phyloP scores from a whole-genome alignment of 83 land plant species.

The Isoetes engelmannii region DNA sequence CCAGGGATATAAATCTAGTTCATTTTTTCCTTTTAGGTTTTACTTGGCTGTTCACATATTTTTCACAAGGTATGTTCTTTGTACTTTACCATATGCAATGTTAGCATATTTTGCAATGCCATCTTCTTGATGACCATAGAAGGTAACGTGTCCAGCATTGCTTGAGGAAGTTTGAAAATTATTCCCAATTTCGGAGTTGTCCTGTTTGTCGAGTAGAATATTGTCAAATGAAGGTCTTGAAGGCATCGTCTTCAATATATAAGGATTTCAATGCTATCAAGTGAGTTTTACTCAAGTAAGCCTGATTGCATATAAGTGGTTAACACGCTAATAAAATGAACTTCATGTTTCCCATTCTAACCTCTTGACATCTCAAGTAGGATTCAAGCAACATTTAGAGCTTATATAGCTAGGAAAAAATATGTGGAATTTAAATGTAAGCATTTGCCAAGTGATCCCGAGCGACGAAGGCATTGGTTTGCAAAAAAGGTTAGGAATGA shows the following conservation, averaged over 20 bases:
- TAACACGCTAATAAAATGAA: too few species aligned
- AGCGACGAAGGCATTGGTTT: slow-evolving; percentile 4
- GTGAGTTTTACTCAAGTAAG: not conserved
- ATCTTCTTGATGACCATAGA: not conserved
- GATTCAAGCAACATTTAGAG: slow-evolving; percentile 5
- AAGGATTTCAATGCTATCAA: slow-evolving; percentile 4
- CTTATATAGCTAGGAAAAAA: not conserved
- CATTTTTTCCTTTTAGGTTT: not conserved
- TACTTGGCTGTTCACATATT: slow-evolving; percentile 5
- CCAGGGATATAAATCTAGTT: not conserved
- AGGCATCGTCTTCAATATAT: not conserved
- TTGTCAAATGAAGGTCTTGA: not conserved
- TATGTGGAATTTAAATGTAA: slow-evolving; percentile 1
- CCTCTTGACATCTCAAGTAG: not conserved
- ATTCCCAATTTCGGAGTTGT: not conserved
- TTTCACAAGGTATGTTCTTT: slow-evolving; percentile 5
- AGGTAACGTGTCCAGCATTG: not conserved
- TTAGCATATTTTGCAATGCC: too few species aligned
- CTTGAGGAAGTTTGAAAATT: slow-evolving; percentile 4
- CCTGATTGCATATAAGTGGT: not conserved
- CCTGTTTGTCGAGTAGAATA: slow-evolving; percentile 1
- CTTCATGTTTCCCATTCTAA: not conserved
- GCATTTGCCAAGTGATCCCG: slow-evolving; percentile 2
- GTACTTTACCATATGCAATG: not conserved
- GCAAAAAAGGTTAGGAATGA: not conserved